A percentile compares a stretch with the other conserved stretches of the same genome.
These are phyloP conservation scores for Linnemannia hyalina DNA, from an alignment of 192 early-diverging fungal genomes.

Conservation along the genomic window DNA sequence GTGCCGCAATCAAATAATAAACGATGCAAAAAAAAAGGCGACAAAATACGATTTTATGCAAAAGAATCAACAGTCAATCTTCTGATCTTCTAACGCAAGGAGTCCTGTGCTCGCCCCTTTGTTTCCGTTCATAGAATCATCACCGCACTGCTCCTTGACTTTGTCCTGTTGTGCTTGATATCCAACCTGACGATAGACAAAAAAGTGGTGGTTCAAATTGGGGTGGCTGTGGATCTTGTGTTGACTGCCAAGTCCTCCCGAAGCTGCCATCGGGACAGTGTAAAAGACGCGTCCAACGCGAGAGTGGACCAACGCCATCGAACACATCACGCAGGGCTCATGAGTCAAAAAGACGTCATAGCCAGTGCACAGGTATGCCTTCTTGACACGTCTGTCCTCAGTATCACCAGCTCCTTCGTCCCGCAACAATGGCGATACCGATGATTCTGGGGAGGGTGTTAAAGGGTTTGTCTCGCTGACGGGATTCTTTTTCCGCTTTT, in stretches of 20 bases:
- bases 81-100: constrained; percentile 13
- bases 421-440: neutral
- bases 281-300: constrained; percentile 92
- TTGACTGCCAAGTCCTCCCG: constrained; percentile 68
- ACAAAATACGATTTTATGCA: neutral
- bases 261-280: constrained; percentile 53
- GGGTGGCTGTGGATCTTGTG: constrained; percentile 80
- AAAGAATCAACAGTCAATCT: constrained; percentile 10
- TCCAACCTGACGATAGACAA: constrained; percentile 37
- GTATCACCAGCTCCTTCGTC: neutral
- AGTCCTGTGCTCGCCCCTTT: neutral
- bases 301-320: constrained; percentile 96
- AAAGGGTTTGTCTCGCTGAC: neutral
- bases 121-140: neutral
- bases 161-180: neutral
- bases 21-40: neutral
- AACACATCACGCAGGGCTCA: constrained; percentile 95
- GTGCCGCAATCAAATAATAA: constrained; percentile 22
- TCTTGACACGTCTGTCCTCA: constrained; percentile 7
- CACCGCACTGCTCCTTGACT: too few relatives aligned
- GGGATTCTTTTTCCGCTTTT: constrained; percentile 39
- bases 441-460: neutral
- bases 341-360: constrained; percentile 84
- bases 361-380: constrained; percentile 84
- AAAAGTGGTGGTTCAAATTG: constrained; percentile 83